These are phyloP conservation scores for Phytophthora fragariaefolia DNA, from an alignment of 352 stramenopile genomes.

Conservation along the genomic window DNA sequence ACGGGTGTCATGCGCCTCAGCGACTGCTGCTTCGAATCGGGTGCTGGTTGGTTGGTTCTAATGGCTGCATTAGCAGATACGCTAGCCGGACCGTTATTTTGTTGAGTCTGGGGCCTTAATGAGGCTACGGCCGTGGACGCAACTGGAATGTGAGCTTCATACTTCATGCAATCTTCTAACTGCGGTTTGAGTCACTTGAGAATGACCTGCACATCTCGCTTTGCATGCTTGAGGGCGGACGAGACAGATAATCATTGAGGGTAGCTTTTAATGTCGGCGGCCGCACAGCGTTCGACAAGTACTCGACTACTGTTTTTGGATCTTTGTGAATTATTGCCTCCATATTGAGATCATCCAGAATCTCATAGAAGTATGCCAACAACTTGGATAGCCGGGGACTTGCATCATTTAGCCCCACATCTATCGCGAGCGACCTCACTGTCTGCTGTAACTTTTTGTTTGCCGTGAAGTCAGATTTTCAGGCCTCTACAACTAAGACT, in stretches of 20 bases:
- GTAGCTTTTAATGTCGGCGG: background rate
- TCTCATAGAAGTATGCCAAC: conserved; percentile 8
- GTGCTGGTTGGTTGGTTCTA: background rate
- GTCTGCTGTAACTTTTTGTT: conserved; percentile 10
- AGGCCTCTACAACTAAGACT: conserved; percentile 8
- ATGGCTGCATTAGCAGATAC: background rate
- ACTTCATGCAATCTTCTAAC: conserved; percentile 23
- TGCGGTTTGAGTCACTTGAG: conserved; percentile 5
- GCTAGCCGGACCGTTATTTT: background rate
- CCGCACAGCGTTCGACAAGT: conserved; percentile 1
- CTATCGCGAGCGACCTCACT: background rate
- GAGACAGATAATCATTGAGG: conserved; percentile 8
- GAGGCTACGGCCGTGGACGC: background rate
- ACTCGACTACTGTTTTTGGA: conserved; percentile 7
- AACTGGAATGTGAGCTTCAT: conserved; percentile 9
- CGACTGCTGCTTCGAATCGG: background rate
- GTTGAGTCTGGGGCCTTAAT: background rate
- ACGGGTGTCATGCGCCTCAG: background rate
- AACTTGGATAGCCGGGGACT: conserved; percentile 4
- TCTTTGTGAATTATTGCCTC: conserved; percentile 6
- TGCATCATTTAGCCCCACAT: conserved; percentile 10
- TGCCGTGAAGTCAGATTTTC: conserved; percentile 6
- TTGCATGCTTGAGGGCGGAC: conserved; percentile 1
- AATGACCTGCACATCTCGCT: conserved; percentile 9
- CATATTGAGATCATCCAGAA: conserved; percentile 6